Evolutionary conservation across 345 rosid species (phyloP).

Genomic region (Rhodamnia argentea): DNA sequence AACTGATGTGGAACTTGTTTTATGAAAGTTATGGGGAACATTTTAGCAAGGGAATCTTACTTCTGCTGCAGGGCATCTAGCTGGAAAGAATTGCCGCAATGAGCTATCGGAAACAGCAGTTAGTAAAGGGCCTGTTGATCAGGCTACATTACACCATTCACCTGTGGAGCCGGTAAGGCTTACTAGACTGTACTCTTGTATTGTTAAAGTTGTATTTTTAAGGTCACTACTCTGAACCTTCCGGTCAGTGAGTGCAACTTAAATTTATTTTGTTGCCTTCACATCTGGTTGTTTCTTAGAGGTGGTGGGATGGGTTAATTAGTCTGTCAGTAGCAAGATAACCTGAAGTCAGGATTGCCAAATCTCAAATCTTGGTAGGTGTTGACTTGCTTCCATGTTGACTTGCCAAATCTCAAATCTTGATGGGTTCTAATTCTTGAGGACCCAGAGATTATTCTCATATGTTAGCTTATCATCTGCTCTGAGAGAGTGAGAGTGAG

Average conservation of each 20-base stretch:
- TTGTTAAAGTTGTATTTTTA: background rate
- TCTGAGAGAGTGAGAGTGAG: background rate
- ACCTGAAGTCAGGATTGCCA: background rate
- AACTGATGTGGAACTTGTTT: background rate
- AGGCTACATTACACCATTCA: background rate
- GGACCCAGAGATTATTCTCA: background rate
- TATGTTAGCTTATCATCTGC: background rate
- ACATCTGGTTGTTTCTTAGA: background rate
- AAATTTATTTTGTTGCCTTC: background rate
- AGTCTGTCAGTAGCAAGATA: background rate
- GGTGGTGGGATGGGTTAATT: background rate
- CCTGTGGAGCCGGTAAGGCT: background rate
- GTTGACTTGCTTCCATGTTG: background rate
- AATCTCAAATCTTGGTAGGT: background rate
- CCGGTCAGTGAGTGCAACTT: background rate
- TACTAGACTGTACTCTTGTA: background rate
- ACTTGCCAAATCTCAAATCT: background rate
- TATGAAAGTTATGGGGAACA: background rate
- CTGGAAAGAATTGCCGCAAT: background rate
- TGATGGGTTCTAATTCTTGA: background rate
- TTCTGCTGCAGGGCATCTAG: slow-evolving; percentile 8
- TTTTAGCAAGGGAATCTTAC: background rate
- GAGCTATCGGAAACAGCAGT: background rate
- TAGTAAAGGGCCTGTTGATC: background rate
- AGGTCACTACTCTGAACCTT: background rate